Base-by-base conservation (phyloP, 2,329 filamentous ascomycete species). In the Fusarium beomiforme region DNA sequence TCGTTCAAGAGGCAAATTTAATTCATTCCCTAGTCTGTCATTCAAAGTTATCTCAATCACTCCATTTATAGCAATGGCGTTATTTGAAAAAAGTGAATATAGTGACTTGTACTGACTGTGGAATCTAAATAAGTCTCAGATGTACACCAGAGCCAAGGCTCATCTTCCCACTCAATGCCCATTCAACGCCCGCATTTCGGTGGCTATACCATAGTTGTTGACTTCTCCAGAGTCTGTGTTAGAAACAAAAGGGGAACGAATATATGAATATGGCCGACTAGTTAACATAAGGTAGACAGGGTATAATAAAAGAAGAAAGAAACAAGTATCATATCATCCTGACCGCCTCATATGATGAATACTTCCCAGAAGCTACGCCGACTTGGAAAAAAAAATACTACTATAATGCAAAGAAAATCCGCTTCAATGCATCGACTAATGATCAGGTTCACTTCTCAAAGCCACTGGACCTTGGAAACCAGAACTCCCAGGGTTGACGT, bases 391-490 rank as follows among this genome's bases (percentile, higher is more conserved):
- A 29, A 34, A 59, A 59, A 67, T 62, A 61, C 59, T 64, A 54
- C 34, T 47, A 59, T 62, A 59, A 61, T 59, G 50, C 36, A 60
- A 62, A 56, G 60, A 54, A 56, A 58, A 47, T 34, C 53, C 42
- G 29, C 31, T 58, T 55, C 50, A 42, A 21, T 58, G 41, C 46
- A 55, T 51, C 51, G 24, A 39, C 69, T 71, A 75, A 59, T 64
- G 74, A 24, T 73, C 73, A 39, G 67, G 76, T 67, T 80, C 77
- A 39, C 78, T 80, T 53, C 83, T 83, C 62, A 88, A 71, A 13
- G 85, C 78, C 24, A 83, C 81, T 2, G 88, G 87, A 0, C 88
- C 88, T 76, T 90, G 84, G 71, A 90, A 90, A 6, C 83, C 84
- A 26, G 78, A 72, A n/a, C 78, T 66, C 8, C 77, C 67, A n/a